These are phyloP conservation scores for Vararia minispora DNA, from an alignment of 768 basidiomycete species.

Conservation along the genomic window DNA sequence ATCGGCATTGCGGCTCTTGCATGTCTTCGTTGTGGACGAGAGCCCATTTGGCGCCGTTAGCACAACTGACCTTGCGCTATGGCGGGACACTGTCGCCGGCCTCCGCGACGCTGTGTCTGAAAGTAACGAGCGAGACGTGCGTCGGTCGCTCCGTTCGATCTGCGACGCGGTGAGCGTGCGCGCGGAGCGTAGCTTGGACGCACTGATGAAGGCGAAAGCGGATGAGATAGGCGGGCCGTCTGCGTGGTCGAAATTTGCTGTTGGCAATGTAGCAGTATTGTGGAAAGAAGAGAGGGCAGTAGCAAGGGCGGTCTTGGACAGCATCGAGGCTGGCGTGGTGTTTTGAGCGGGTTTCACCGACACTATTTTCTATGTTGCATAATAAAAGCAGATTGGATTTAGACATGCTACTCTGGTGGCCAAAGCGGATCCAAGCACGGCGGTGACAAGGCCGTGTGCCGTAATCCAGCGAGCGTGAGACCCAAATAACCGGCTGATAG, in stretches of 20 bases:
- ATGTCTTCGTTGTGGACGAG: conserved; percentile 27
- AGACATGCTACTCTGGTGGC: too few relatives aligned
- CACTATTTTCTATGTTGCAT: too few relatives aligned
- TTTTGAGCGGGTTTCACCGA: conserved; percentile 29
- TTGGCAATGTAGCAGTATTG: conserved; percentile 32
- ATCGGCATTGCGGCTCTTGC: conserved; percentile 55
- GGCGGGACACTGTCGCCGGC: conserved; percentile 41
- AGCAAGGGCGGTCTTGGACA: conserved; percentile 33
- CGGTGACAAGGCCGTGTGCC: too few relatives aligned
- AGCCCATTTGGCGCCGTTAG: conserved; percentile 11
- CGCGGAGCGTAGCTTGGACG: too few relatives aligned
- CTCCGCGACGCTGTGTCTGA: conserved; percentile 16
- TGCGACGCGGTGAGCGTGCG: conserved; percentile 33
- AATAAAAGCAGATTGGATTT: too few relatives aligned
- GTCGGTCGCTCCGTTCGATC: conserved; percentile 27
- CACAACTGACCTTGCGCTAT: conserved; percentile 25
- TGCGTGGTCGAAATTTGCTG: conserved; percentile 25
- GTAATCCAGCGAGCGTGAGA: too few relatives aligned
- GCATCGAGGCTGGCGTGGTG: conserved; percentile 34
- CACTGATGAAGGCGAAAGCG: too few relatives aligned
- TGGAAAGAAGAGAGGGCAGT: conserved; percentile 56
- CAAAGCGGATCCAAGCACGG: too few relatives aligned
- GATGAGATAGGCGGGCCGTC: conserved; percentile 6
- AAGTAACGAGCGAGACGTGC: conserved; percentile 19
- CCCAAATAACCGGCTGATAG: too few relatives aligned